A percentile compares a stretch with the other conserved stretches of the same genome.
phyloP scores from a whole-genome alignment of 2,329 filamentous ascomycete species.

The Neopestalotiopsis sp. region DNA sequence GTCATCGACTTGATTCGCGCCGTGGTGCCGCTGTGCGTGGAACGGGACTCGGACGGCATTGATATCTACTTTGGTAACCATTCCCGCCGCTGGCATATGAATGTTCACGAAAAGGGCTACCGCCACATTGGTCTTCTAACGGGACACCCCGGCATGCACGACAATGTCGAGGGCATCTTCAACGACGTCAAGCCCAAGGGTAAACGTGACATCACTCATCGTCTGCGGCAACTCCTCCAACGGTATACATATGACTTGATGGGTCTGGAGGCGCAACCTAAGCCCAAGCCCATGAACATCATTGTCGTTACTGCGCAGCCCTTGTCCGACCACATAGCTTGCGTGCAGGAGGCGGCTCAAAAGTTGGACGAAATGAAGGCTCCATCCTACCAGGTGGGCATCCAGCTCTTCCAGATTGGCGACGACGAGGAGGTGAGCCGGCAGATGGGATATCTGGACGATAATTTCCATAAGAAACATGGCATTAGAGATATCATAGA shows the following conservation, averaged over 20 bases:
- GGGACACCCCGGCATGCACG: slow-evolving; percentile 28
- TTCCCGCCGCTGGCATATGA: slow-evolving; percentile 29
- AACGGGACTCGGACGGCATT: slow-evolving; percentile 71
- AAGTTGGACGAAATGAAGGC: slow-evolving; percentile 66
- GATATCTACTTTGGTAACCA: slow-evolving; percentile 78
- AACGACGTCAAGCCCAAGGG: slow-evolving; percentile 29
- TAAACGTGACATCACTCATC: slow-evolving; percentile 25
- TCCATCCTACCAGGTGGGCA: slow-evolving; percentile 71
- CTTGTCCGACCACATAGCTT: slow-evolving; percentile 69
- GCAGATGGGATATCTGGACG: slow-evolving; percentile 67
- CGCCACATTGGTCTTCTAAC: slow-evolving; percentile 29
- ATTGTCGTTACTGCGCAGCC: slow-evolving; percentile 77
- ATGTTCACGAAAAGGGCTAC: slow-evolving; percentile 26
- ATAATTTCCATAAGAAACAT: slow-evolving; percentile 56
- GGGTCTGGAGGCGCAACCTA: background rate
- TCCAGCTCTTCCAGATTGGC: slow-evolving; percentile 80
- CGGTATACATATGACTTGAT: background rate
- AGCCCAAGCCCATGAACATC: slow-evolving; percentile 65
- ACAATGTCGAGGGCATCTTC: slow-evolving; percentile 36
- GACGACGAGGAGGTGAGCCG: slow-evolving; percentile 60
- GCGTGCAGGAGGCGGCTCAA: slow-evolving; percentile 62
- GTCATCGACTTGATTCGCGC: slow-evolving; percentile 64
- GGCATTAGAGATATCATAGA: slow-evolving; percentile 74
- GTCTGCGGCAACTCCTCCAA: slow-evolving; percentile 27
- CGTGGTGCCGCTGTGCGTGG: slow-evolving; percentile 72